Base-by-base conservation (phyloP, 2,329 filamentous ascomycete genomes). In the Colletotrichum salicis region DNA sequence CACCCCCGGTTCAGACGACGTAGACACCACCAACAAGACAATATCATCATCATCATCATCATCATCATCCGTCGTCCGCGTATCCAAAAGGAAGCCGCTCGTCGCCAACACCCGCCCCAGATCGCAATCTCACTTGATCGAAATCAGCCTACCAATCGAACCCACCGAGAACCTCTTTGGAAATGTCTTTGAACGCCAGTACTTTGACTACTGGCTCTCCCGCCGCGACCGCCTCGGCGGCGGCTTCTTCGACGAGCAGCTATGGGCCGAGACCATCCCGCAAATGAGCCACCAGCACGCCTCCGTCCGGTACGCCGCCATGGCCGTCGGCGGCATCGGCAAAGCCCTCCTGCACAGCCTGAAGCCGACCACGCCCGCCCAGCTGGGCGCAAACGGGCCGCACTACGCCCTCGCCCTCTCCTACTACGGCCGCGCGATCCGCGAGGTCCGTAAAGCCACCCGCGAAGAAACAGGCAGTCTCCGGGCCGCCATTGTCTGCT, bases 231-330 rank as follows among this genome's bases (percentile, higher is more conserved):
- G 74, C 35, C 67, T 79, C 1, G 77, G 76, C 58, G 77, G 77
- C n/a, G 75, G 76, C 60, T 76, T 78, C 69, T 80, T 83, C n/a
- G 74, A 79, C 19, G 76, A 78, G 19, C 57, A 64, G 0, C 79
- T 84, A n/a, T 84, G 82, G 80, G 78, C 74, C 13, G 74, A 77
- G 6, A 78, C 76, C 1, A 79, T 83, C 7, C 82, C 81, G 2
- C 78, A 78, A 19, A 76, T 84, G 13, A 74, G 80, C 19, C 77
- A 74, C 13, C 74, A 78, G 29, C 79, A 81, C 58, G 73, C 77
- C 10, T 79, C 81, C 3, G 77, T 84, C 12, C 78, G 78, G 8
- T 80, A 80, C 57, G 82, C 83, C 22, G 80, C 79, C 67, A 76
- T 82, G 37, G 82, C 82, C 8, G 77, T 83, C 13, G 82, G 82